Evolutionary conservation across 441 rosid species (phyloP).

Genomic region (Mallotus japonicus): DNA sequence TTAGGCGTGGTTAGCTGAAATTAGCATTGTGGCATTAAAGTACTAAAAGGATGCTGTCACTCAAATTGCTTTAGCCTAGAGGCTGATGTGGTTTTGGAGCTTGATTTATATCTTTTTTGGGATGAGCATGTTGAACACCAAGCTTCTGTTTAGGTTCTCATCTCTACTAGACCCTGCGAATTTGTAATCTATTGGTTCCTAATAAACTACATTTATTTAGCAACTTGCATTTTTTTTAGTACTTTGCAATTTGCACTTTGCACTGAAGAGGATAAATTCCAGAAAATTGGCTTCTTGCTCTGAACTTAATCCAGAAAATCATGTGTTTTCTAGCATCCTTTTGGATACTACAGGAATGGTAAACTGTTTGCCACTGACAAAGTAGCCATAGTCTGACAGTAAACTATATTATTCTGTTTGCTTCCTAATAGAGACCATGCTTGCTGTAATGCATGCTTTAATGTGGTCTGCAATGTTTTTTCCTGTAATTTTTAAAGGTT

Average conservation of each 20-base stretch:
- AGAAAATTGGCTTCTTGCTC: neutral
- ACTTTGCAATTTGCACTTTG: too few relatives aligned
- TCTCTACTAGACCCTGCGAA: neutral
- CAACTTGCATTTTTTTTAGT: neutral
- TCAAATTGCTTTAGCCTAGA: neutral
- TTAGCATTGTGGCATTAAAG: neutral
- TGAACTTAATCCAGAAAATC: neutral
- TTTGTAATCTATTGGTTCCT: neutral
- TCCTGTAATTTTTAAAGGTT: neutral
- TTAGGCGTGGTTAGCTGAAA: neutral
- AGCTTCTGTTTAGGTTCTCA: neutral
- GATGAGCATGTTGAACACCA: neutral
- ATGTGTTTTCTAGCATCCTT: neutral
- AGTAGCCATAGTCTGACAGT: neutral
- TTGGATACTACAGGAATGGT: neutral
- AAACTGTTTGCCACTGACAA: neutral
- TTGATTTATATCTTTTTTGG: neutral
- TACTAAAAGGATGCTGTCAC: neutral
- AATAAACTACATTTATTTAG: neutral
- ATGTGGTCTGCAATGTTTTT: neutral
- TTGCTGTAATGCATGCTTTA: neutral
- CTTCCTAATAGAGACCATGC: neutral
- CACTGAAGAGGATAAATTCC: neutral
- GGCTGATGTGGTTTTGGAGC: slow-evolving; percentile 4
- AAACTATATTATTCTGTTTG: neutral